Base-by-base conservation (phyloP, 495 filamentous ascomycete species). In the Aspergillus leporis region DNA sequence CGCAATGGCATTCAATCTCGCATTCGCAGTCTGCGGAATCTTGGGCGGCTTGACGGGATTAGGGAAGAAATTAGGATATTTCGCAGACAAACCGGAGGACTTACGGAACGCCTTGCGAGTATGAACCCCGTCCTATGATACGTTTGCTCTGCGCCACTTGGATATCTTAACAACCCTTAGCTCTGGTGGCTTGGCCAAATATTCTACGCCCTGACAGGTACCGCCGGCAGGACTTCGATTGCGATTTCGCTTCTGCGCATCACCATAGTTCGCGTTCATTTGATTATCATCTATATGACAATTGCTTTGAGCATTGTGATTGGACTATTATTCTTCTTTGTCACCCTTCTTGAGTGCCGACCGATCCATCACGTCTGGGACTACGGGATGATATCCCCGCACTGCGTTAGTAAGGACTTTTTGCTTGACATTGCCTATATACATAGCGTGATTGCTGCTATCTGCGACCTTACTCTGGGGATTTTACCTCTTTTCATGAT, bases 191-290 rank as follows among this genome's bases (percentile, higher is more conserved):
- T 77, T 0, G 66, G 69, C 8, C 69, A 75, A 55, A 67, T 68
- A 6, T 57, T 67, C 38, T 74, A 72, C 13, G 58, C 73, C 13
- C 65, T 72, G 59, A 62, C 70, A 9, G 65, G 60, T 41, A 62
- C 63, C 6, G 49, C 71, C 2, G 66, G 70, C 6, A 73, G 72
- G 45, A 54, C 68, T 3, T 74, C 76, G 5, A 77, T 77, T 28
- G 66, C 68, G 36, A 56, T 73, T 18, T 68, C 73, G 7, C 70
- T 76, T 13, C 68, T 78, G 34, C 69, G 76, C 16, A 59, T 77
- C 21, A 66, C 72, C 5, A 61, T 73, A 8, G 12, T 46, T 1
- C 41, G 32, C 2, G 10, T 56, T 8, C 70, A 76, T 51, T 57
- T 57, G 21, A 22, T 63, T 7, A 64, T 67, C n/a, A 58, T 77